Evolutionary conservation across 805 yeast genomes (phyloP), one percentile per base, ranked within the genome.

Genomic region (Lipomyces orientalis): DNA sequence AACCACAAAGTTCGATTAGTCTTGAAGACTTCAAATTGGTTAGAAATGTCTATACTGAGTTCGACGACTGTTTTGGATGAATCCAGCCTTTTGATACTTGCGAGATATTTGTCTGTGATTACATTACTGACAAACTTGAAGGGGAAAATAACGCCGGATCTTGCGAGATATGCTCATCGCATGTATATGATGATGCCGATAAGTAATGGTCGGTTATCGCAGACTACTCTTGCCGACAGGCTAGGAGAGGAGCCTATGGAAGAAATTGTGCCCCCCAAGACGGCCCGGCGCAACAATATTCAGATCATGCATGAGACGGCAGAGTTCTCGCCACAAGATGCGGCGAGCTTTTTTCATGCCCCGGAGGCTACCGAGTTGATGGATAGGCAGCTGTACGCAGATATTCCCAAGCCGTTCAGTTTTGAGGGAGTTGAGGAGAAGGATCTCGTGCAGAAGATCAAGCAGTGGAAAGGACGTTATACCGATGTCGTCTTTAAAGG

Each of bases 291-390:
- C 76, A 90, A 97, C n/a, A 97, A 94, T 82, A 91, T 93, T 82
- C 97, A 93, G 82, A 90, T 94, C 81, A 88, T 94, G 77, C 94
- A 97, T 9, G 99, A 94, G 80, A 88, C 93, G 34, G 97, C 93
- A 81, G 97, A 97, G 9, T 93, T 94, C 77, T 97, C 97, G 6
- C 97, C 98, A 4, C 84, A 93, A 5, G 98, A 95, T 76, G 98
- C 99, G 14, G 97, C 99, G 60, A 82, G 87, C 65, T 85, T 90
- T 52, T 86, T 91, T 71, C 93, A 85, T 55, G 83, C 94, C 71
- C 93, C 91, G 77, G 97, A 97, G n/a, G 98, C 98, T 35, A 85
- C 87, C 59, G 87, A 83, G 49, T 90, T 95, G 2, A 83, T 93
- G 73, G 86, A 88, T 73, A 31, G 29, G 10, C 34, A 35, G n/a